Evolutionary conservation across 768 basidiomycete genomes (phyloP), one percentile per base, ranked within the genome.

Genomic region (Artomyces pyxidatus): DNA sequence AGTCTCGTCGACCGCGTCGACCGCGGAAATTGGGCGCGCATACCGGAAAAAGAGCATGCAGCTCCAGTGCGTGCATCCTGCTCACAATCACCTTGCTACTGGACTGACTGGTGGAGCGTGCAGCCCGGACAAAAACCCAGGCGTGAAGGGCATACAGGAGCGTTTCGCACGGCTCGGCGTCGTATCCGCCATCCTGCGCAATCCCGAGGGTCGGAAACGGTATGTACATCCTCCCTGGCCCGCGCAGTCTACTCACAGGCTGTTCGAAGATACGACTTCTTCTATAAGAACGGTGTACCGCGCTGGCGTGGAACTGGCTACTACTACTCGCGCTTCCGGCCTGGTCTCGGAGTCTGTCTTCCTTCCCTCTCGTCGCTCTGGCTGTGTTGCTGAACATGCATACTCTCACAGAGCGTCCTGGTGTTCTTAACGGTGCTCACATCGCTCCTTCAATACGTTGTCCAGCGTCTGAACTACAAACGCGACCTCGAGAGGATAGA

Each of bases 271-370:
- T 90, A 90, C 54, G 87, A 90, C 64, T 88, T 88, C 65, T 99
- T 98, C 76, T 88, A 88, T 74, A 93, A 95, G 68, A 97, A 97
- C 54, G 95, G 95, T 19, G 92, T 99, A 3, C 95, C 95, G 0
- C 88, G 77, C 63, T 99, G 95, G 95, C 76, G 94, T 55, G 95
- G 93, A 14, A 92, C 89, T 27, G 89, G 91, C 38, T 97, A 98
- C 68, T 97, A 97, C 66, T 99, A 98, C 66, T 81, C 89, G 26
- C 83, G 96, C 45, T 99, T 88, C 75, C 78, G 95, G 26, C 95
- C 95, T n/a, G 91, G 93, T 22, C 73, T 98, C 52, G 80, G 80
- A 51, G 87, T 87, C 58, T n/a, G 46, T 48, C 23, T 37, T 37
- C 17, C n/a, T 3, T 29, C 28, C 32, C 26, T 29, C 26, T 11